These are phyloP conservation scores for Monosporascus sp. DNA, from an alignment of 2,329 filamentous ascomycete species.

Conservation along the genomic window DNA sequence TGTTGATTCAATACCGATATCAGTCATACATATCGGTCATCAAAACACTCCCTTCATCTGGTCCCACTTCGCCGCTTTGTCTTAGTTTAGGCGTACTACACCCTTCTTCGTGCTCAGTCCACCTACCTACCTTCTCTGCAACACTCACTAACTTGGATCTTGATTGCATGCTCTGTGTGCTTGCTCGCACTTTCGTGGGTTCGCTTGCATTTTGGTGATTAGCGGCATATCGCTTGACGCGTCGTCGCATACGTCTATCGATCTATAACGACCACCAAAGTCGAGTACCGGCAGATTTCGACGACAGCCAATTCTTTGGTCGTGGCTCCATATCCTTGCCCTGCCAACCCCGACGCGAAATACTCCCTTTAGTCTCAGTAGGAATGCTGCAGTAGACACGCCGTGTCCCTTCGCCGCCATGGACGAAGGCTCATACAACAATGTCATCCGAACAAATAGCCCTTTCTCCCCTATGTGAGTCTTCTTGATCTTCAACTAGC, in stretches of 20 bases:
- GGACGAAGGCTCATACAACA: conserved; percentile 21
- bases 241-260: too few species aligned
- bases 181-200: too few species aligned
- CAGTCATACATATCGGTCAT: not conserved
- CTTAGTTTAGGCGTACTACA: not conserved
- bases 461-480: conserved; percentile 20
- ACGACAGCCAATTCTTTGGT: not conserved
- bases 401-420: conserved; percentile 12
- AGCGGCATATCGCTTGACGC: too few species aligned
- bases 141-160: too few species aligned
- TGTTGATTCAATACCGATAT: not conserved
- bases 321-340: not conserved
- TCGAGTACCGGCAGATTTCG: too few species aligned
- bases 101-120: too few species aligned
- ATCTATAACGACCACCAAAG: too few species aligned
- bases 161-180: too few species aligned
- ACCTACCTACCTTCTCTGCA: too few species aligned
- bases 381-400: conserved; percentile 17
- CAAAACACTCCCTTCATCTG: not conserved
- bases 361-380: not conserved
- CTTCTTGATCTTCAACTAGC: not conserved
- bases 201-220: too few species aligned
- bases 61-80: not conserved
- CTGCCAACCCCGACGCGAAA: not conserved
- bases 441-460: conserved; percentile 18